Base-by-base conservation (phyloP, 2,329 filamentous ascomycete species). In the Diaporthe citriasiana region DNA sequence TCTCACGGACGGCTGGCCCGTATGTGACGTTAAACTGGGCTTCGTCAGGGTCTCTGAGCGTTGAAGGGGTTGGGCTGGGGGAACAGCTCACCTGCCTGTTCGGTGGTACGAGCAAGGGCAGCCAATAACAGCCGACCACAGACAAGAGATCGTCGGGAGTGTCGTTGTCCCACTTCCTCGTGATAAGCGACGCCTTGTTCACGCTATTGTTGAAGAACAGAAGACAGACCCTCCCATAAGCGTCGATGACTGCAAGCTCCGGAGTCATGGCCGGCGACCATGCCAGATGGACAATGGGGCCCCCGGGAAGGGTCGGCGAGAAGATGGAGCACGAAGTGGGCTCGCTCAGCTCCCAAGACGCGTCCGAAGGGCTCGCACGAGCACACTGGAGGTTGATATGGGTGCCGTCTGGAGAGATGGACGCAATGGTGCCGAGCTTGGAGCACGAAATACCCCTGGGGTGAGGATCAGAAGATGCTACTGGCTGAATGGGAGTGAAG, bases 121-220 rank as follows among this genome's bases (percentile, higher is more conserved):
- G 86, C 97, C 97, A 99, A 83, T 94, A 93, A 81, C 95, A 89
- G 4, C 96, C 97, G 9, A 97, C 94, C 7, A 97, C 87, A 66
- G 92, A 90, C 77, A 93, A 91, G 50, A 94, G 86, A 80, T 97
- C 94, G 78, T 95, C 93, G 70, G 92, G 86, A 2, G 89, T 84
- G 79, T 96, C 95, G n/a, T 86, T 82, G 33, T 92, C 88, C 83
- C 91, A 92, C 72, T 87, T 89, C 55, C 92, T 89, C 66, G 87
- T 87, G 13, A 90, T 81, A 42, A 87, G 89, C 19, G 74, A 70
- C 73, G 95, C 90, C 70, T 91, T 90, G 80, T 98, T 97, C 59
- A 98, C 83, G 10, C 91, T 90, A 75, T 92, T 89, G 22, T 89
- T 89, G 77, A 95, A 92, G 60, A 89, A 91, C 77, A 95, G 89